Percentiles rank a stretch among this genome's conserved stretches.
Evolutionary conservation across 163 green algal genomes (phyloP).

Genomic region (Chloromonas sp.): DNA sequence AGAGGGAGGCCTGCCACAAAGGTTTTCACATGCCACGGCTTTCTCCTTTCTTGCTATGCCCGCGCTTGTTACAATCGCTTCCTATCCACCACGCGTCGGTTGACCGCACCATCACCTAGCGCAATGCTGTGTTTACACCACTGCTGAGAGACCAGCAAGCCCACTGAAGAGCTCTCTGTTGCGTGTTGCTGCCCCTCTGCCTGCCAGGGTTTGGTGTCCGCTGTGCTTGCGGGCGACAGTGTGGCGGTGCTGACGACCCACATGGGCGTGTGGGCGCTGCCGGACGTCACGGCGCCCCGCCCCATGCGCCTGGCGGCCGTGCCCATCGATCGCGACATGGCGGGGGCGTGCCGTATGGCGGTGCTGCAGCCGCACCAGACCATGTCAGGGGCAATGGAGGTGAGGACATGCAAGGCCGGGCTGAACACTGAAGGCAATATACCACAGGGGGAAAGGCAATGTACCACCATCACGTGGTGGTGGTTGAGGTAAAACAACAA

Average conservation of each 20-base stretch:
- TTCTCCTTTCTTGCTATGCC: too few relatives aligned
- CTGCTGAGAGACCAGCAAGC: background rate
- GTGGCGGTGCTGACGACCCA: conserved; percentile 56
- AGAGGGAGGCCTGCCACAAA: too few relatives aligned
- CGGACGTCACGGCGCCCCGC: conserved; percentile 22
- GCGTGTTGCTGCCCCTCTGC: conserved; percentile 3
- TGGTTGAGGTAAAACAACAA: background rate
- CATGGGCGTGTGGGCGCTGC: conserved; percentile 34
- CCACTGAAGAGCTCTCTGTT: background rate
- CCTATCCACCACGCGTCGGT: too few relatives aligned
- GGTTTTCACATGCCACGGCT: too few relatives aligned
- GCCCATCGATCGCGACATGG: background rate
- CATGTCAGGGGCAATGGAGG: conserved; percentile 62
- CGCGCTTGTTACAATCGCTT: too few relatives aligned
- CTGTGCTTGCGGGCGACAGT: conserved; percentile 44
- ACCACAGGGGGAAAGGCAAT: too few relatives aligned
- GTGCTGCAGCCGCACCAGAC: conserved; percentile 52
- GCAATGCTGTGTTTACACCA: too few relatives aligned
- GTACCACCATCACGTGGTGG: background rate
- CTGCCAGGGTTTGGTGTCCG: conserved; percentile 50
- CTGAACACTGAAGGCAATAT: background rate
- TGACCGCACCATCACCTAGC: too few relatives aligned
- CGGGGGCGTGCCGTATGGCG: conserved; percentile 16
- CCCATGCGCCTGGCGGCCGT: conserved; percentile 4
- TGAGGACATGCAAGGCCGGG: conserved; percentile 15